Base-by-base conservation (phyloP, 768 basidiomycete species). In the Auricularia sp. region DNA sequence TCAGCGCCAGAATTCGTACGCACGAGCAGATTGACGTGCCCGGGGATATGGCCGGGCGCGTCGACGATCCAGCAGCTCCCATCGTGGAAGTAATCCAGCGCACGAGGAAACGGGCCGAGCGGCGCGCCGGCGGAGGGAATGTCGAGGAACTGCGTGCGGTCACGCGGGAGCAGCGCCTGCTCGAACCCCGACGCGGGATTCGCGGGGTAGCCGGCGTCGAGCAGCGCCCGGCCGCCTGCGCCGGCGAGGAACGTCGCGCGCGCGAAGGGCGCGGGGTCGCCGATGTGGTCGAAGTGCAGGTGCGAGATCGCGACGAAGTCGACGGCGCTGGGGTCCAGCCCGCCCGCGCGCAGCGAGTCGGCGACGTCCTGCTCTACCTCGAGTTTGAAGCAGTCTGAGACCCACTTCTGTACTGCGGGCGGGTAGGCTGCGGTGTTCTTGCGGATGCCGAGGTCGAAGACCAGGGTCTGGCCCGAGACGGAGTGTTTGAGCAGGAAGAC, bases 1-100 rank as follows among this genome's bases (percentile, higher is more conserved):
- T 77, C 64, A 29, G 29, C 29, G 29, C 29, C 29, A 29, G 29
- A 29, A 4, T 36, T 8, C 3, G 83, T 85, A 59, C 85, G 82
- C 5, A 76, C 82, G 11, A 85, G 78, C 42, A 81, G 65, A 66
- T 82, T 84, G 65, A 85, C 67, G 64, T 87, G 85, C 0, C 86
- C 85, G 1, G 74, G 71, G 36, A 84, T 69, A 70, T 87, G 85
- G 0, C 85, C 85, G 1, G 84, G 78, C 1, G 84, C 79, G 68
- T 86, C 81, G 65, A 86, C 70, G 67, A 87, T 76, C 68, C 83
- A 86, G 42, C 85, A 70, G 68, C 81, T 83, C 6, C 85, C 85
- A 66, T 88, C 85, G 21, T 78, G 78, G 67, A 80, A 85, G 68
- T 78, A 80, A 73, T 87, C 83, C 21, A 80, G 68, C 3, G 82